Base-by-base conservation (phyloP, 176 grass and related monocot species). In the Bolboschoenus planiculmis region DNA sequence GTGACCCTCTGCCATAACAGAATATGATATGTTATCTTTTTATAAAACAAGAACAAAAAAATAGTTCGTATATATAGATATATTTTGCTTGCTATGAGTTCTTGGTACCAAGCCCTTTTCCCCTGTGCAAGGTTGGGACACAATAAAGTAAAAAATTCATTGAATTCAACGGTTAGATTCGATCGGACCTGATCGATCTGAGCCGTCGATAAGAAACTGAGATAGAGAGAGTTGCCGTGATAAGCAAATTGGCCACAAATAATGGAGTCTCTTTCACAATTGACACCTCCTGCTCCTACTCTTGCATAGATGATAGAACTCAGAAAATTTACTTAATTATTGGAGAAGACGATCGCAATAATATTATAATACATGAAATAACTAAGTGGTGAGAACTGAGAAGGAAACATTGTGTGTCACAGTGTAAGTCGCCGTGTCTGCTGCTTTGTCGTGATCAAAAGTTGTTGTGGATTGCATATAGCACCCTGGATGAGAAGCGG, bases 21-120 rank as follows among this genome's bases (percentile, higher is more conserved):
- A 82, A 62, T 82, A 50, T 65, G 58, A 82, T 65, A 82, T 82
- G 30, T 27, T 23, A 82, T 82, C 56, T 82, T 81, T 82, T n/a
- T n/a, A n/a, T n/a, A n/a, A 64, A 82, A 21, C 40, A 82, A 82
- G 13, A 82, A 82, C 78, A 80, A 40, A 33, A 40, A 33, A 27
- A 39, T 37, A 27, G 56, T 11, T 60, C 54, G 10, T 13, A 42
- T 57, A 51, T 51, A 18, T 11, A n/a, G n/a, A n/a, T n/a, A 16
- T 53, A 53, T 23, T 42, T 51, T n/a, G n/a, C n/a, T 16, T 51
- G 42, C 44, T 76, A 50, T 26, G 11, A 31, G 2, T 75, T 31
- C 0, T 76, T 76, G 42, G 70, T 74, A 47, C 21, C 23, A 4
- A 74, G 68, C 40, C 40, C 68, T 74, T 47, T 47, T 74, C 40